Conservation (phyloP, 225 moss, liverwort and hornwort genomes). For the Antitrichia curtipendula region DNA sequence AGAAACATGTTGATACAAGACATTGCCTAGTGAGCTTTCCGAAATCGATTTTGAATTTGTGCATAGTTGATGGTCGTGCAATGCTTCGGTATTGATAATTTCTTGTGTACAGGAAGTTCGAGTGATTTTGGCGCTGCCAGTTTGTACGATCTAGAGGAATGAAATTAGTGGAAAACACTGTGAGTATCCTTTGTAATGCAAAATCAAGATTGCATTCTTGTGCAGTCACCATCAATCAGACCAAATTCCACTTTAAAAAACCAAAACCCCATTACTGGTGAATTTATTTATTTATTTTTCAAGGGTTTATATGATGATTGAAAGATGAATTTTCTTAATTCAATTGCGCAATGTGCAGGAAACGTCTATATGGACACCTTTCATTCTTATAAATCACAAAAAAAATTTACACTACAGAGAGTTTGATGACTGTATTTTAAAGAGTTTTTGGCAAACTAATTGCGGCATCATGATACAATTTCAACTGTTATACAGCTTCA, state of each 20-base stretch:
- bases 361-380: not conserved
- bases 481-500: not conserved
- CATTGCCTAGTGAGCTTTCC: not conserved
- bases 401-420: not conserved
- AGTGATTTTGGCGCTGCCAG: not conserved
- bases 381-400: not conserved
- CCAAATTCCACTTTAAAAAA: not conserved
- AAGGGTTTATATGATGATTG: not conserved
- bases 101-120: not conserved
- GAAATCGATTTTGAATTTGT: not conserved
- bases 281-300: not conserved
- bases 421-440: too few species aligned
- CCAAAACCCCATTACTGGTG: too few species aligned
- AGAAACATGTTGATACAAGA: not conserved
- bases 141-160: not conserved
- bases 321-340: not conserved
- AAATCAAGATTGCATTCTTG: not conserved
- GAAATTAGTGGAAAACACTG: not conserved
- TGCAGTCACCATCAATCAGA: not conserved
- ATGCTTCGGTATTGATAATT: not conserved
- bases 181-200: not conserved
- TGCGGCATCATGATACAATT: too few species aligned
- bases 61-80: not conserved
- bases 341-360: not conserved
- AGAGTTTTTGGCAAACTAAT: not conserved